A percentile compares a stretch with the other conserved stretches of the same genome.
These are phyloP conservation scores for Euptelea pleiosperma DNA, from an alignment of 164 flowering plant genomes.

Conservation along the genomic window DNA sequence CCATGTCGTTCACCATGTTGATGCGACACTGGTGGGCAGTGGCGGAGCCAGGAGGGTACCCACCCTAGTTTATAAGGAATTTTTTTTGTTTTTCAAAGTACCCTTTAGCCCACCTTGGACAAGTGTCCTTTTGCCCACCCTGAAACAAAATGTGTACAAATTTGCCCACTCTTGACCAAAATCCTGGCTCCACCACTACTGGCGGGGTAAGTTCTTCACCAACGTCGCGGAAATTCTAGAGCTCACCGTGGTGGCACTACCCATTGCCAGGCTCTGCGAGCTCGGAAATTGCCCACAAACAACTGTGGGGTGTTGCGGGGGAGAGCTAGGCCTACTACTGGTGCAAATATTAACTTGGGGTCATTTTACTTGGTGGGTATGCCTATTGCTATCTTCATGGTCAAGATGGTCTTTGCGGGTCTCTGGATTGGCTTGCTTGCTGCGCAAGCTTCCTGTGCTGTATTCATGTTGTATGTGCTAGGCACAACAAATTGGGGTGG, in stretches of 20 bases:
- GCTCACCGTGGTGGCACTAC: constrained; percentile 24
- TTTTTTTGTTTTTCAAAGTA: too few relatives aligned
- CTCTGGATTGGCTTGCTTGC: constrained; percentile 34
- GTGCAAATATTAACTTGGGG: constrained; percentile 34
- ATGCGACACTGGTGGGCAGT: constrained; percentile 27
- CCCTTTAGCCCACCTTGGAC: too few relatives aligned
- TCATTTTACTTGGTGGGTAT: constrained; percentile 34
- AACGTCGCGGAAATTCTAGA: constrained; percentile 20
- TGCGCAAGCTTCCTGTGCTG: constrained; percentile 29
- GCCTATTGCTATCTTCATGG: constrained; percentile 31
- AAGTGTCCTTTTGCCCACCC: too few relatives aligned
- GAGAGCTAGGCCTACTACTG: constrained; percentile 26
- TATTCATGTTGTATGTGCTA: constrained; percentile 26
- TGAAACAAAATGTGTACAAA: too few relatives aligned
- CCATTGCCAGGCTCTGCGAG: constrained; percentile 28
- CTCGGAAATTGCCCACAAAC: constrained; percentile 37
- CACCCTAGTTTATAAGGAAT: too few relatives aligned
- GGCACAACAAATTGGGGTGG: constrained; percentile 25
- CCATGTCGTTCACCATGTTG: constrained; percentile 20
- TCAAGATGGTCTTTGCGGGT: constrained; percentile 25
- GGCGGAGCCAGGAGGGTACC: too few relatives aligned
- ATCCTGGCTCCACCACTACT: too few relatives aligned
- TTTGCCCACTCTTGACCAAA: too few relatives aligned
- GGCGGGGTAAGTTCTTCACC: constrained; percentile 28
- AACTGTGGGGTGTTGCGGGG: constrained; percentile 32